Conservation (phyloP, 352 stramenopile genomes). For the Globisporangium carolinianum region DNA sequence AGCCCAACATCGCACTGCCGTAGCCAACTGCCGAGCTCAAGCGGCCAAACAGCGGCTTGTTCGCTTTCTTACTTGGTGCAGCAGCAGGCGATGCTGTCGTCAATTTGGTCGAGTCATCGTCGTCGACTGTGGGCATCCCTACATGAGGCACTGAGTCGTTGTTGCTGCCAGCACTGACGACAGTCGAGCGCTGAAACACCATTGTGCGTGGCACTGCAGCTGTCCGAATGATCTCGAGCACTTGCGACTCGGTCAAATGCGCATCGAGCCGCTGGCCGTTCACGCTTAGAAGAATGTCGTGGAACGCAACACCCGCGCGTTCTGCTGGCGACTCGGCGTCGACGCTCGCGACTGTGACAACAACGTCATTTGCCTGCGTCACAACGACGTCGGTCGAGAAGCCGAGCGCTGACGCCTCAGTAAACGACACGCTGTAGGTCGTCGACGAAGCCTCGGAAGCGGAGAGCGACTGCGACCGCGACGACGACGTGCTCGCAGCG, state of each 20-base stretch:
- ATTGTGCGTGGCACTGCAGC: constrained; percentile 44
- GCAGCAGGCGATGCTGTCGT: constrained; percentile 3
- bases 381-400: constrained; percentile 51
- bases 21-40: constrained; percentile 61
- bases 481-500: constrained; percentile 15
- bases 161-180: constrained; percentile 13
- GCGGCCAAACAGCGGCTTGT: constrained; percentile 36
- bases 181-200: constrained; percentile 45
- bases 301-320: constrained; percentile 43
- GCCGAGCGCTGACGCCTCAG: constrained; percentile 32
- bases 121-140: constrained; percentile 19
- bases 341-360: constrained; percentile 48
- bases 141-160: neutral
- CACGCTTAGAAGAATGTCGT: constrained; percentile 53
- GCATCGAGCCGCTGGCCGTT: constrained; percentile 54
- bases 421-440: constrained; percentile 62
- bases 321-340: constrained; percentile 45
- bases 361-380: constrained; percentile 40
- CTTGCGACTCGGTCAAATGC: constrained; percentile 54
- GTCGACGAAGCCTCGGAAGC: neutral
- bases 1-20: constrained; percentile 51
- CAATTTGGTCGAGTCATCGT: constrained; percentile 2
- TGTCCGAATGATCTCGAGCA: constrained; percentile 50
- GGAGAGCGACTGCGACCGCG: constrained; percentile 25
- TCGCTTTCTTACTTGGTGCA: constrained; percentile 21